phyloP scores from a whole-genome alignment of 2,329 filamentous ascomycete species.

The Clarireedia homoeocarpa region DNA sequence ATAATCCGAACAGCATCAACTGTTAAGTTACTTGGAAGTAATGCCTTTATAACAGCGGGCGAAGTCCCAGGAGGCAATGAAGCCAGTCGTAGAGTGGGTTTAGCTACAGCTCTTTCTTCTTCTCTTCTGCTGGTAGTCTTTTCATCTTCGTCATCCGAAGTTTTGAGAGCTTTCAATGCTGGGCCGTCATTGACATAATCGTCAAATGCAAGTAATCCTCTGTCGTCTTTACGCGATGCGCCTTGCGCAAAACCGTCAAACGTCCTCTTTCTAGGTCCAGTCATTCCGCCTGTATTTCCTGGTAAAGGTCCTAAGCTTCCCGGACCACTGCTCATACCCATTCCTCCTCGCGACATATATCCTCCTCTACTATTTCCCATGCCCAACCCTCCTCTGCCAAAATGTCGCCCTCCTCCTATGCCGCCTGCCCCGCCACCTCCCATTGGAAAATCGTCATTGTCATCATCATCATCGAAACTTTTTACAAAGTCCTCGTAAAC shows the following conservation, averaged over 20 bases:
- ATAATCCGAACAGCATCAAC: slow-evolving; percentile 70
- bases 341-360: not conserved
- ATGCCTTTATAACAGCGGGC: slow-evolving; percentile 49
- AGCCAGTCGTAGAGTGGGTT: slow-evolving; percentile 54
- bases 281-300: slow-evolving; percentile 32
- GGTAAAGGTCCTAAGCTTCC: slow-evolving; percentile 52
- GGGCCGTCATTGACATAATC: slow-evolving; percentile 25
- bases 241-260: slow-evolving; percentile 38
- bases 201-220: slow-evolving; percentile 27
- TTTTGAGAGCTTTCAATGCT: slow-evolving; percentile 20
- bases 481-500: slow-evolving; percentile 85
- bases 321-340: slow-evolving; percentile 41
- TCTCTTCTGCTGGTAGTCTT: slow-evolving; percentile 34
- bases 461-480: slow-evolving; percentile 58
- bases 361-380: slow-evolving; percentile 20
- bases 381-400: slow-evolving; percentile 35
- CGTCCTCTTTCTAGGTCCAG: slow-evolving; percentile 41
- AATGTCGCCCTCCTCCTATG: slow-evolving; percentile 47
- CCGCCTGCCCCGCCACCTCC: slow-evolving; percentile 6
- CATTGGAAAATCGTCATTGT: slow-evolving; percentile 28
- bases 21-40: slow-evolving; percentile 50
- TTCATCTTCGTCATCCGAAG: slow-evolving; percentile 35
- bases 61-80: slow-evolving; percentile 55
- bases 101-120: slow-evolving; percentile 48
- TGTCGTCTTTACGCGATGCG: slow-evolving; percentile 27